Percentiles rank a stretch among this genome's conserved stretches.
Conservation (phyloP, 148 eudicot species). For the Chenopodium formosanum region DNA sequence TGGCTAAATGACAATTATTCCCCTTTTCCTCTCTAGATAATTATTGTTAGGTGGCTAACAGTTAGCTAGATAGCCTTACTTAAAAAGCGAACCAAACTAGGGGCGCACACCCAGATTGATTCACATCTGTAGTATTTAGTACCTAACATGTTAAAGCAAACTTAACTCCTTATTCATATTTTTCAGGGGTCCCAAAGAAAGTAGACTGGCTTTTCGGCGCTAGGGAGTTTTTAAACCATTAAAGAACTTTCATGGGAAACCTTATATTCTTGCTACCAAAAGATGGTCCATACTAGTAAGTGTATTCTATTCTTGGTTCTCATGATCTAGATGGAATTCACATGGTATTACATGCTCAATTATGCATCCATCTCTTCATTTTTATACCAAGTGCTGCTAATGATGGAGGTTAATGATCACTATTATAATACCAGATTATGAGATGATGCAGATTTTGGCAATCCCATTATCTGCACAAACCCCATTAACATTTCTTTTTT, state of each 20-base stretch:
- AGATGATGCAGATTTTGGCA: slow-evolving; percentile 3
- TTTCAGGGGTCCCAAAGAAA: slow-evolving; percentile 8
- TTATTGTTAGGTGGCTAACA: not conserved
- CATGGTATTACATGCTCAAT: slow-evolving; percentile 22
- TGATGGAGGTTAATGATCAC: slow-evolving; percentile 2
- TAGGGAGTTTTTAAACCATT: not conserved
- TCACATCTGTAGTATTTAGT: not conserved
- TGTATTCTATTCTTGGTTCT: not conserved
- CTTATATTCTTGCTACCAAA: slow-evolving; percentile 1
- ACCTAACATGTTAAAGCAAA: slow-evolving; percentile 8
- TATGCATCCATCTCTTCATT: slow-evolving; percentile 18
- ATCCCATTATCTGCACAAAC: slow-evolving; percentile 13
- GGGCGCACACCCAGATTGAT: not conserved
- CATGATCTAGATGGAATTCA: slow-evolving; percentile 14
- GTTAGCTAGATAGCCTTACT: not conserved
- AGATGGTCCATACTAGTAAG: slow-evolving; percentile 17
- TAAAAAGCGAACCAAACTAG: not conserved
- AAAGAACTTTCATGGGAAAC: slow-evolving; percentile 3
- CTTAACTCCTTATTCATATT: not conserved
- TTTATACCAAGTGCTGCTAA: slow-evolving; percentile 17
- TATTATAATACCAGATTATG: not conserved
- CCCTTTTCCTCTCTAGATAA: too few relatives aligned
- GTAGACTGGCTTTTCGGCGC: slow-evolving; percentile 26
- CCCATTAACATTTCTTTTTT: not conserved
- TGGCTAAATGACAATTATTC: not conserved